These are phyloP conservation scores for Yamadazyma siamensis DNA, from an alignment of 1,139 yeast genomes.

Conservation along the genomic window DNA sequence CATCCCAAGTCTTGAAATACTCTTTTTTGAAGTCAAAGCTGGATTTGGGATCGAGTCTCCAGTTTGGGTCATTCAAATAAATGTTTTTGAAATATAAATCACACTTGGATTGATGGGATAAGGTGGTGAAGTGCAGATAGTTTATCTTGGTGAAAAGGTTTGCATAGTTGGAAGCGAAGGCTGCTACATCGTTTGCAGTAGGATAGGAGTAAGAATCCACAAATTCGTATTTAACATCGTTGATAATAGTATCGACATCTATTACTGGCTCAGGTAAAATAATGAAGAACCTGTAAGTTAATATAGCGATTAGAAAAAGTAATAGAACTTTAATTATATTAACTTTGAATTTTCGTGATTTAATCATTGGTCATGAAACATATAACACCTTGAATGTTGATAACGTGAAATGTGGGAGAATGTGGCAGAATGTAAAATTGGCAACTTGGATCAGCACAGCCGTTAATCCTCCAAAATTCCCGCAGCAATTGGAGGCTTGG, in stretches of 20 bases:
- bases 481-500: too few relatives aligned
- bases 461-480: too few relatives aligned
- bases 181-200: constrained; percentile 3
- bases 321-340: background rate
- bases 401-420: too few relatives aligned
- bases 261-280: background rate
- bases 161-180: constrained; percentile 8
- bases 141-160: constrained; percentile 9
- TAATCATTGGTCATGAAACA: background rate
- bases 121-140: constrained; percentile 3
- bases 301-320: background rate
- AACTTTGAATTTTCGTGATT: background rate
- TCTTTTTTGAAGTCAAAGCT: constrained; percentile 13
- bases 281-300: background rate
- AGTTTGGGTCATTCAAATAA: constrained; percentile 6
- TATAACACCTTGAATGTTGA: background rate
- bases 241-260: background rate
- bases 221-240: constrained; percentile 1
- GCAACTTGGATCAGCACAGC: too few relatives aligned
- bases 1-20: constrained; percentile 13
- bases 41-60: constrained; percentile 16
- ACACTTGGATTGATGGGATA: constrained; percentile 8
- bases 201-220: constrained; percentile 1
- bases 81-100: constrained; percentile 12
- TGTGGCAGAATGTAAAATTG: too few relatives aligned